Evolutionary conservation across 1,284 basidiomycete species (phyloP).

Genomic region (Laetiporus sulphureus): DNA sequence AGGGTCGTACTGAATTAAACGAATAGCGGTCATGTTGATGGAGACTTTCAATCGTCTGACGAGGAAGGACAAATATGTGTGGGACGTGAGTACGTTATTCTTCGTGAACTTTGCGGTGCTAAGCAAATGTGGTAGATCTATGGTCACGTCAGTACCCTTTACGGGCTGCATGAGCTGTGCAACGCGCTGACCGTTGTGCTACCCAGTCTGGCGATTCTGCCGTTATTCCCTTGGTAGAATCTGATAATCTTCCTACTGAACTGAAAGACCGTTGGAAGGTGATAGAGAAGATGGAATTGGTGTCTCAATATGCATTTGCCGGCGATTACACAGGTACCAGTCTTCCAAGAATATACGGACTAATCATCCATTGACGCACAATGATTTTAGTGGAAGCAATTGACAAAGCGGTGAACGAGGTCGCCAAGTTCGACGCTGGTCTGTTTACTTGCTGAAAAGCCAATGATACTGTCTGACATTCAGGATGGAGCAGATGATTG

Average conservation of each 20-base stretch:
- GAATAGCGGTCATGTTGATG: conserved; percentile 60
- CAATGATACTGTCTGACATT: too few species aligned
- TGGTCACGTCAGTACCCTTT: conserved; percentile 53
- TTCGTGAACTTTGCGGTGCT: not conserved
- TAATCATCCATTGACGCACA: conserved; percentile 5
- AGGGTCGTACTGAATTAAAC: not conserved
- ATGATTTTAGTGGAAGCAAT: conserved; percentile 49
- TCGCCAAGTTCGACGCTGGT: conserved; percentile 58
- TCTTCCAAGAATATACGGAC: too few species aligned
- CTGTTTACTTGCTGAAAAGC: too few species aligned
- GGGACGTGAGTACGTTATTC: conserved; percentile 48
- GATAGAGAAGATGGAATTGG: conserved; percentile 59
- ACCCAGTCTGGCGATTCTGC: conserved; percentile 58
- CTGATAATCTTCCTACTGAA: conserved; percentile 40
- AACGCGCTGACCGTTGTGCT: not conserved
- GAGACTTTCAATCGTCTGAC: conserved; percentile 57
- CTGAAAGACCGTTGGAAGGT: conserved; percentile 57
- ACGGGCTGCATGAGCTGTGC: too few species aligned
- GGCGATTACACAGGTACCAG: conserved; percentile 59
- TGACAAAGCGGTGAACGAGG: conserved; percentile 50
- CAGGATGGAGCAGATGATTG: conserved; percentile 63
- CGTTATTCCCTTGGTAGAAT: conserved; percentile 45
- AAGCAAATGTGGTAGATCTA: conserved; percentile 38
- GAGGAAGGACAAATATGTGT: conserved; percentile 61
- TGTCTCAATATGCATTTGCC: conserved; percentile 61